Conservation (phyloP, 78 protist genomes). For the Dictyostelium firmibasis region DNA sequence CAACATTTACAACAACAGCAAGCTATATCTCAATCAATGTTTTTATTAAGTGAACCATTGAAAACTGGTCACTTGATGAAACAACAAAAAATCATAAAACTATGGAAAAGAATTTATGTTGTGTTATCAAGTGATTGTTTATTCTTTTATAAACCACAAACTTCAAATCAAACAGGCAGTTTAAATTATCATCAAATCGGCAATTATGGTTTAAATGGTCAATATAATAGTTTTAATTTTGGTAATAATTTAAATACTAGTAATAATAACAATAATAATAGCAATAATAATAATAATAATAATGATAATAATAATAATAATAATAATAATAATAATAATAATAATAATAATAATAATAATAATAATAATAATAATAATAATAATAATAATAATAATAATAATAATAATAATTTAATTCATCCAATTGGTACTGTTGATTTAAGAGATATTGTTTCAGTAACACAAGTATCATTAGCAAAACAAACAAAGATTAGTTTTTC, state of each 20-base stretch:
- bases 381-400: background rate
- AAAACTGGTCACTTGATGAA: slow-evolving; percentile 50
- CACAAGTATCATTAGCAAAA: slow-evolving; percentile 25
- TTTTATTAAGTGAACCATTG: slow-evolving; percentile 25
- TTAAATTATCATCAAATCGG: background rate
- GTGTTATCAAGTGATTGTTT: slow-evolving; percentile 48
- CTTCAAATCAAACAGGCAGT: background rate
- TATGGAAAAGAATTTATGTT: slow-evolving; percentile 62
- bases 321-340: background rate
- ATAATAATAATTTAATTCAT: background rate
- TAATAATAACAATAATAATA: background rate
- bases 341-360: background rate
- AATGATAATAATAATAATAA: background rate
- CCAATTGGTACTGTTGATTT: slow-evolving; percentile 61
- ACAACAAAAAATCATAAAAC: slow-evolving; percentile 47
- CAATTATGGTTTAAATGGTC: background rate
- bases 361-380: background rate
- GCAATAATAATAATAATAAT: background rate
- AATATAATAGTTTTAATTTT: background rate
- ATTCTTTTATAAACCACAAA: slow-evolving; percentile 26
- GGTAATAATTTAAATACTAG: background rate
- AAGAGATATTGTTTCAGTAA: slow-evolving; percentile 55
- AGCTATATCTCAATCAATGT: background rate
- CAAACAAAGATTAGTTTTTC: slow-evolving; percentile 10
- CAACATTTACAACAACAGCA: background rate